Percentiles rank a stretch among this genome's conserved stretches.
These are phyloP conservation scores for Pseudozyma thailandica DNA, from an alignment of 1,284 basidiomycete species.

Conservation along the genomic window DNA sequence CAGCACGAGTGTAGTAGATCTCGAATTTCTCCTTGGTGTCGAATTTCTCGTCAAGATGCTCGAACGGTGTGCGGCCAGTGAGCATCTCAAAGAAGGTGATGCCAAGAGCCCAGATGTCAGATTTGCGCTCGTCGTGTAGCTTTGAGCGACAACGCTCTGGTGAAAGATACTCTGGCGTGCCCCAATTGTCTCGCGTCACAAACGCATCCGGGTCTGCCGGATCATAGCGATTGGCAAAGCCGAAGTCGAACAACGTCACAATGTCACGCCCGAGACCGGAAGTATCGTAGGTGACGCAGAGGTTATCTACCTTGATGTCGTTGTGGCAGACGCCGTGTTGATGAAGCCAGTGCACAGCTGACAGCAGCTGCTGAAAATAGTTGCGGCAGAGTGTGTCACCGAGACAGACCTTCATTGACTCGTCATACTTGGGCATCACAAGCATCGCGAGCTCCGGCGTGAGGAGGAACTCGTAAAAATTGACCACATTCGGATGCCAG, in stretches of 20 bases:
- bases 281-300: constrained; percentile 48
- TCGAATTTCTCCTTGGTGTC: constrained; percentile 48
- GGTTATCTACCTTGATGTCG: constrained; percentile 62
- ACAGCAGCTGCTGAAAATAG: constrained; percentile 54
- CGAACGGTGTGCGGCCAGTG: constrained; percentile 59
- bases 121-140: constrained; percentile 54
- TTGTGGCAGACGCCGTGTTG: constrained; percentile 52
- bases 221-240: constrained; percentile 58
- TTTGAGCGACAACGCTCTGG: constrained; percentile 51
- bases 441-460: constrained; percentile 51
- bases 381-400: constrained; percentile 41
- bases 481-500: constrained; percentile 54
- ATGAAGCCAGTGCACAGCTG: constrained; percentile 57
- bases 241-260: constrained; percentile 52
- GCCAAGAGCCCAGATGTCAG: constrained; percentile 60
- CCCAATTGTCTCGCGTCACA: constrained; percentile 47
- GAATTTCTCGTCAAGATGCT: constrained; percentile 52
- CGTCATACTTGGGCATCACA: constrained; percentile 57
- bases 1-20: constrained; percentile 54
- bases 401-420: constrained; percentile 58
- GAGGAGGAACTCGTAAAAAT: constrained; percentile 53
- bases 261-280: constrained; percentile 29
- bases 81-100: constrained; percentile 63
- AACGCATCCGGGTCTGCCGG: constrained; percentile 35
- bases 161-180: constrained; percentile 59